Percentiles rank a stretch among this genome's conserved stretches.
Evolutionary conservation across 495 filamentous ascomycete species (phyloP).

Genomic region (Penicillium maclennaniae): DNA sequence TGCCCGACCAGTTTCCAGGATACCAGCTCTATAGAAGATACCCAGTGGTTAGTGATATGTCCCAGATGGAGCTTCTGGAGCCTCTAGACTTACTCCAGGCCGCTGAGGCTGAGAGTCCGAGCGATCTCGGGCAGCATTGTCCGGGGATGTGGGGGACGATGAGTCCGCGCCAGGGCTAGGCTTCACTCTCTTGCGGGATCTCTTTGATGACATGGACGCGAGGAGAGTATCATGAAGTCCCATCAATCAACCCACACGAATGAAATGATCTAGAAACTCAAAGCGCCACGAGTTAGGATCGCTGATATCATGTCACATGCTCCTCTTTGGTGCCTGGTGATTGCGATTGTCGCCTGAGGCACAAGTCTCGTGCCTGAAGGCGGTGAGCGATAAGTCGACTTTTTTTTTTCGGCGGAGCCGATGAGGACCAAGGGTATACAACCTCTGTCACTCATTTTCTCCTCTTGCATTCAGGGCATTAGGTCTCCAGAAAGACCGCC

Average conservation of each 20-base stretch:
- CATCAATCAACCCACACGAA: constrained; percentile 1
- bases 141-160: constrained; percentile 27
- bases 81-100: constrained; percentile 25
- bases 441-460: constrained; percentile 11
- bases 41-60: constrained; percentile 17
- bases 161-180: constrained; percentile 48
- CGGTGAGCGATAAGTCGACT: constrained; percentile 28
- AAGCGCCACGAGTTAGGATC: constrained; percentile 21
- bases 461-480: constrained; percentile 12
- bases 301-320: constrained; percentile 40
- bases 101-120: constrained; percentile 33
- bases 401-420: constrained; percentile 23
- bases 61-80: neutral
- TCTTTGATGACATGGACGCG: constrained; percentile 46
- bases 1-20: constrained; percentile 59
- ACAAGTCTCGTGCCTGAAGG: constrained; percentile 8
- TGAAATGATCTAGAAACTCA: constrained; percentile 5
- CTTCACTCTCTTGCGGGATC: constrained; percentile 62
- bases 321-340: constrained; percentile 12
- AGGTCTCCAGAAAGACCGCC: constrained; percentile 25
- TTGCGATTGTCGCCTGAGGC: constrained; percentile 26
- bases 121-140: constrained; percentile 29
- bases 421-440: constrained; percentile 21
- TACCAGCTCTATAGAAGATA: constrained; percentile 41
- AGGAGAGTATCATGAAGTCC: constrained; percentile 30